A percentile compares a stretch with the other conserved stretches of the same genome.
Evolutionary conservation across 1,284 basidiomycete species (phyloP).

Genomic region (Pyrrhoderma noxium): DNA sequence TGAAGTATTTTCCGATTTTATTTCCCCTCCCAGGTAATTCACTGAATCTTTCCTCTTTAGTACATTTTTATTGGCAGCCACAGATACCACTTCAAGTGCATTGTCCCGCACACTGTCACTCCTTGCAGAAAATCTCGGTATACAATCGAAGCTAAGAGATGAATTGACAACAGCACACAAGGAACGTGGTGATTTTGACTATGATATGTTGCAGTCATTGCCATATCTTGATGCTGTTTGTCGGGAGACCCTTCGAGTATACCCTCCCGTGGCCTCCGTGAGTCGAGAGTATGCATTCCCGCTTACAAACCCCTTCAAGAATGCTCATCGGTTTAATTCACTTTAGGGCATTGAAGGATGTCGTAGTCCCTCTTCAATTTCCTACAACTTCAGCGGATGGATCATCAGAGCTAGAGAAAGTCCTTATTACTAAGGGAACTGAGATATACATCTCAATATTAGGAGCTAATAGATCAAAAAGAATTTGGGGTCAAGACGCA

Average conservation of each 20-base stretch:
- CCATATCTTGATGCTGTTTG: conserved; percentile 22
- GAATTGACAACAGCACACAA: conserved; percentile 23
- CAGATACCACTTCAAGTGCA: conserved; percentile 26
- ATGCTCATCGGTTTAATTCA: conserved; percentile 22
- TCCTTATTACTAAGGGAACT: conserved; percentile 22
- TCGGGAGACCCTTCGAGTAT: conserved; percentile 21
- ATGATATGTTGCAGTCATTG: conserved; percentile 19
- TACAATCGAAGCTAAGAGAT: conserved; percentile 24
- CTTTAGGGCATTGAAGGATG: conserved; percentile 21
- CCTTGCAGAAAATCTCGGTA: conserved; percentile 23
- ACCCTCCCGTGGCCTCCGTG: background rate
- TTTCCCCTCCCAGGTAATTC: too few species aligned
- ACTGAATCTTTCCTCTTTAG: too few species aligned
- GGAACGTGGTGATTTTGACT: conserved; percentile 17
- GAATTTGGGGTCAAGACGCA: conserved; percentile 22
- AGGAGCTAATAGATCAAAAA: conserved; percentile 21
- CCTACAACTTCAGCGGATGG: conserved; percentile 24
- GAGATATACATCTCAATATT: conserved; percentile 22
- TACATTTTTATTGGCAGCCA: conserved; percentile 25
- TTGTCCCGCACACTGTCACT: conserved; percentile 25
- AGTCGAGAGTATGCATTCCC: background rate
- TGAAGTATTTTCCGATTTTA: conserved; percentile 16
- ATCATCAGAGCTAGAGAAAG: conserved; percentile 15
- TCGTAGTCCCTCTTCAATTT: conserved; percentile 22
- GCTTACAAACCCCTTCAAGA: conserved; percentile 9